Evolutionary conservation across 495 filamentous ascomycete species (phyloP), one percentile per base, ranked within the genome.

Genomic region (Xanthoparmelia taractica): DNA sequence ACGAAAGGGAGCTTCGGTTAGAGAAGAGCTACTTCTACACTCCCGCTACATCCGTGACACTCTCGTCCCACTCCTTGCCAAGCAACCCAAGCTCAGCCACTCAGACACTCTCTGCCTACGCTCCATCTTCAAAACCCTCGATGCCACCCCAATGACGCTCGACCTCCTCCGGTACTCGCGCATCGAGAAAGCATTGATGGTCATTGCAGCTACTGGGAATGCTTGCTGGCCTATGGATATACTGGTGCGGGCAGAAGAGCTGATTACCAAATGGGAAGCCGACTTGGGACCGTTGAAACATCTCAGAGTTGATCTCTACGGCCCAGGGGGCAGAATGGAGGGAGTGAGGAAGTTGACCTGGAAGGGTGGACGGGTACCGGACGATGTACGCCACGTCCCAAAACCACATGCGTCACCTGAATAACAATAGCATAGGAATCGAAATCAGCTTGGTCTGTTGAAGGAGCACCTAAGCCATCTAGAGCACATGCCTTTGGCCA

Each of bases 211-310:
- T 27, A 37, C 57, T 2, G 36, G 61, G 3, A 56, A 34, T 25
- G 17, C 18, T 3, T 58, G 29, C 10, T 70, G 68, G 68, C 66
- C 68, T 36, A 40, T 61, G 33, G 66, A 68, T 8, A 40, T 65
- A 29, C 60, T 64, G 27, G 33, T 54, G 3, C 25, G 62, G 20
- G 66, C 66, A 17, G 54, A 65, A 47, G 41, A 61, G 17, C 31
- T 70, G 33, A 50, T 70, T 0, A n/a, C 38, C n/a, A 63, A 59
- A 56, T 70, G 66, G 68, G 66, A 70, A 27, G 41, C 64, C 20
- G 33, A 61, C 8, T 34, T 70, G 8, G 68, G 68, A 38, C 52
- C 60, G 0, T 55, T 70, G 50, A 55, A 60, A 27, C 40, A 60
- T 20, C 27, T 70, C 11, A 59, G 55, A n/a, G 61, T 61, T n/a